Evolutionary conservation across 352 stramenopile genomes (phyloP).

Genomic region (Globisporangium camurandrum): DNA sequence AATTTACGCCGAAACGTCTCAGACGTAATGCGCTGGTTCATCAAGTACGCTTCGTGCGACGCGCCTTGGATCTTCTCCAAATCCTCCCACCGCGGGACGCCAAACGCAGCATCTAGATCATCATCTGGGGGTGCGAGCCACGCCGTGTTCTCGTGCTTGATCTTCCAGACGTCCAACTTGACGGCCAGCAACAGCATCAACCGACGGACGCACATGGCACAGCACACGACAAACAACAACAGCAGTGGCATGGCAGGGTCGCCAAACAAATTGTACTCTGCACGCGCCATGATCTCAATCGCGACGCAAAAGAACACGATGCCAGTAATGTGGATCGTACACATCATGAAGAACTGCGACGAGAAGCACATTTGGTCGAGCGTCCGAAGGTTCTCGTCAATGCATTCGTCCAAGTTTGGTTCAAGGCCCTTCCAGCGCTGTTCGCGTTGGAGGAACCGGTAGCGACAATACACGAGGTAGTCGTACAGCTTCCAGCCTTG

Average conservation of each 20-base stretch:
- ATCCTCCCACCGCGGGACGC: constrained; percentile 89
- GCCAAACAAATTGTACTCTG: constrained; percentile 94
- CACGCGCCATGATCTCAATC: constrained; percentile 94
- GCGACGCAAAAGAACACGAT: constrained; percentile 94
- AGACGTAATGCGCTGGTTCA: constrained; percentile 95
- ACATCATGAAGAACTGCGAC: constrained; percentile 98
- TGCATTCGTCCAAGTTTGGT: constrained; percentile 94
- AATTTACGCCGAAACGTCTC: constrained; percentile 98
- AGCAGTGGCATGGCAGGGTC: constrained; percentile 89
- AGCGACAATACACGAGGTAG: constrained; percentile 95
- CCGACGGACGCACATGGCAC: constrained; percentile 49
- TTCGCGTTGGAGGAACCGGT: constrained; percentile 94
- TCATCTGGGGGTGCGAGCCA: constrained; percentile 89
- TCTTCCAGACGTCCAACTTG: constrained; percentile 91
- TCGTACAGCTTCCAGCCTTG: constrained; percentile 98
- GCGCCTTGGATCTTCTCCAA: constrained; percentile 90
- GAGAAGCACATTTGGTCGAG: constrained; percentile 97
- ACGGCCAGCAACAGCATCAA: constrained; percentile 81
- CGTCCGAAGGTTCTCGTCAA: constrained; percentile 92
- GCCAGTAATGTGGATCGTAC: constrained; percentile 88
- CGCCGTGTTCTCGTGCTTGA: constrained; percentile 94
- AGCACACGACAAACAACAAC: constrained; percentile 56
- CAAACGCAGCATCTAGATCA: constrained; percentile 87
- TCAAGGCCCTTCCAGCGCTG: constrained; percentile 96
- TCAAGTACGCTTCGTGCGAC: constrained; percentile 92